Conservation (phyloP, 176 grass and related monocot genomes). For the Bothriochloa decipiens region DNA sequence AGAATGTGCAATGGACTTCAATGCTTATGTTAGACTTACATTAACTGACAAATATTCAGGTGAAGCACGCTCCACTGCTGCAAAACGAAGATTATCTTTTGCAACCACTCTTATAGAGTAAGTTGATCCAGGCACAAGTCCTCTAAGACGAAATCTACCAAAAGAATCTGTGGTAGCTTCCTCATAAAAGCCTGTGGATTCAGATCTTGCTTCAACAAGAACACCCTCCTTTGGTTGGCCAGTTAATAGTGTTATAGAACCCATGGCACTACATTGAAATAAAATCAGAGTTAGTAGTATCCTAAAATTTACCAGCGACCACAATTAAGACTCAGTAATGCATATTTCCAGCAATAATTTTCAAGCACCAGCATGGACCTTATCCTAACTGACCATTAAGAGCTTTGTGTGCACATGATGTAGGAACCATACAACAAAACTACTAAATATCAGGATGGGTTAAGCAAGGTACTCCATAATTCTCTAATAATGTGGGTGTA, state of each 20-base stretch:
- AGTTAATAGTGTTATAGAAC: conserved; percentile 82
- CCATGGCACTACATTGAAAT: conserved; percentile 82
- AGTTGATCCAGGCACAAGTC: conserved; percentile 83
- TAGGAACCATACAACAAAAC: conserved; percentile 22
- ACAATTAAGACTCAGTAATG: conserved; percentile 16
- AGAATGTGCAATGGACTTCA: conserved; percentile 13
- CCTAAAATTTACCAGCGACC: conserved; percentile 13
- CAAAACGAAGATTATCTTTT: conserved; percentile 60
- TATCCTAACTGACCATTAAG: conserved; percentile 23
- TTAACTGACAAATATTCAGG: conserved; percentile 64
- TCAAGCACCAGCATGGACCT: background rate
- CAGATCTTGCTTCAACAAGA: conserved; percentile 89
- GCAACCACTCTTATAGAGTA: conserved; percentile 81
- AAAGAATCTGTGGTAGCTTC: conserved; percentile 83
- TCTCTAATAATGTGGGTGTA: background rate
- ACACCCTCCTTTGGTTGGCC: conserved; percentile 88
- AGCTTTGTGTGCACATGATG: background rate
- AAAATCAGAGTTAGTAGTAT: conserved; percentile 28
- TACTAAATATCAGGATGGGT: background rate
- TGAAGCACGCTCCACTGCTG: conserved; percentile 82
- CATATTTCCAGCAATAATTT: conserved; percentile 7
- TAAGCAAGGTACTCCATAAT: background rate
- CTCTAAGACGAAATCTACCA: conserved; percentile 88
- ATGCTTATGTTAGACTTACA: conserved; percentile 56
- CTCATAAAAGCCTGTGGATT: conserved; percentile 92